Evolutionary conservation across 2,329 filamentous ascomycete genomes (phyloP), one percentile per base, ranked within the genome.

Genomic region (Pseudogymnoascus sp.): DNA sequence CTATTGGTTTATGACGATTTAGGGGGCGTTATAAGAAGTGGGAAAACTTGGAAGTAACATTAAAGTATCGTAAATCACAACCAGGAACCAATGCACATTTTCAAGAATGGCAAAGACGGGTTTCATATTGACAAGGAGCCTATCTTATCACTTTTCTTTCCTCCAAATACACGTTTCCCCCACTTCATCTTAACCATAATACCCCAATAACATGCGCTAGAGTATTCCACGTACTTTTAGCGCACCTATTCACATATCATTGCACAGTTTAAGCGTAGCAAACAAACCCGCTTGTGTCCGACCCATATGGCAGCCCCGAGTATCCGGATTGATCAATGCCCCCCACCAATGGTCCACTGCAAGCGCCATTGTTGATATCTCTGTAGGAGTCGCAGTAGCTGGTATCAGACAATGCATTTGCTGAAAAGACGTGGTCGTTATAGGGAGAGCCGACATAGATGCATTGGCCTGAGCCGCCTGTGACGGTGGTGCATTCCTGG

Each of bases 1-100:
- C 62, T 79, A 78, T 61, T 79, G 78, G 66, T 77, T 78, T 63
- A 63, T 69, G 25, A 59, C 60, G 5, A 31, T 64, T 65, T 53
- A 53, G 25, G 23, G 23, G 5, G 23, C 14, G 42, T 25, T 1
- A 14, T 2, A 2, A 21, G 16, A 1, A 25, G 42, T 18, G 8
- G n/a, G 18, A 25, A n/a, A 46, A 46, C 1, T 25, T 25, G 11
- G 12, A 44, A 46, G 5, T 8, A 1, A 6, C 8, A 25, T 46
- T 44, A 12, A 44, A 21, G 5, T 2, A 10, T 10, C 10, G 40
- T 5, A 6, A 12, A 21, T 8, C 2, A 25, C 21, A 18, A 5
- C 18, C 11, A 46, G 4, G 25, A 14, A 2, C 8, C 10, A 44
- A 5, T 10, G 10, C 16, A 44, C 8, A 8, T 23, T 14, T 46